Base-by-base conservation (phyloP, 2,329 filamentous ascomycete genomes). In the Fusarium nurragi region DNA sequence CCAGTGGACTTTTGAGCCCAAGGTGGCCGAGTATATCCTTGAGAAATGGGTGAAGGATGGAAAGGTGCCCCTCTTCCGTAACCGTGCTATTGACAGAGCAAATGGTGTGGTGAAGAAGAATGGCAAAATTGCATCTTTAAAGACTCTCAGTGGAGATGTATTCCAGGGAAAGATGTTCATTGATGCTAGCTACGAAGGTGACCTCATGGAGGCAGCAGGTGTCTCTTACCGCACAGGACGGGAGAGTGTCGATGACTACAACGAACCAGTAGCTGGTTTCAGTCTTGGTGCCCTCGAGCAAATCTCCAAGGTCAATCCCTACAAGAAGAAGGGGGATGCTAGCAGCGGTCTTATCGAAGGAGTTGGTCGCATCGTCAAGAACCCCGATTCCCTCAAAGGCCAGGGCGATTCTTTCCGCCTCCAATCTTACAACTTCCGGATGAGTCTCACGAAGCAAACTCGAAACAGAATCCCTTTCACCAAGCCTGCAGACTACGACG, bases 1-100 rank as follows among this genome's bases (percentile, higher is more conserved):
- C 28, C 65, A 68, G n/a, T 68, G 65, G 65, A 68, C 65, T 9
- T 68, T 68, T 19, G 65, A 68, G 38, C 65, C 65, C 11, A 68
- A 66, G 41, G 65, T 60, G 11, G 65, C 65, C 5, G 65, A 68
- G 50, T 39, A 25, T 1, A 56, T 68, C 3, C 51, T 61, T 8
- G 65, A 68, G 37, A 63, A 54, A 38, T 67, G 65, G 65, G 40
- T 67, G 32, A 65, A 65, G 30, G 65, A 67, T 41, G 65, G 51
- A n/a, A 54, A 67, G 25, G 43, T 67, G 0, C 55, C 61, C 5
- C 26, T 67, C 30, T 68, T 62, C 25, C 65, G 65, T 6, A 68
- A 68, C 45, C 37, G 52, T 2, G 39, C 52, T 7, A 65, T 67
- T 18, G 60, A 62, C 5, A 58, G 65, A 11, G 58, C 65, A 12